A percentile compares a stretch with the other conserved stretches of the same genome.
phyloP scores from a whole-genome alignment of 306 rosid genomes.

The Datisca glomerata region DNA sequence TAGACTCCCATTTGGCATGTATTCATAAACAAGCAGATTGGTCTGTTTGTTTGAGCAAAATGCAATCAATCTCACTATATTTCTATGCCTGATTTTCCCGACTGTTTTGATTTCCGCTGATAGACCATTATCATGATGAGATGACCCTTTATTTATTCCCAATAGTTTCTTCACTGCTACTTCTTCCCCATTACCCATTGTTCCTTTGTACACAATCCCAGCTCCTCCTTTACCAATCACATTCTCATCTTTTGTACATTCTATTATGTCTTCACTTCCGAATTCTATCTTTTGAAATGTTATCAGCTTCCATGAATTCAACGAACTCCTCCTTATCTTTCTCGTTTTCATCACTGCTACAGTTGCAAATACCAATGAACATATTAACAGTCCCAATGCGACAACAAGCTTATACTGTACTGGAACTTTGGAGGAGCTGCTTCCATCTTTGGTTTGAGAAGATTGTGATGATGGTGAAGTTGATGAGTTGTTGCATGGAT shows the following conservation, averaged over 20 bases:
- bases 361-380: slow-evolving; percentile 57
- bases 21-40: slow-evolving; percentile 79
- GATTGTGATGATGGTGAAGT: no score
- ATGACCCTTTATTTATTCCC: slow-evolving; percentile 64
- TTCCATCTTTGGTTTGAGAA: slow-evolving; percentile 13
- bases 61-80: slow-evolving; percentile 70
- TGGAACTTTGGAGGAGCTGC: slow-evolving; percentile 28
- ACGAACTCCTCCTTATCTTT: slow-evolving; percentile 27
- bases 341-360: slow-evolving; percentile 57
- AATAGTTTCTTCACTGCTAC: slow-evolving; percentile 78
- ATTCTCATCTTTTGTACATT: slow-evolving; percentile 66
- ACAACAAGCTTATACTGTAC: slow-evolving; percentile 61
- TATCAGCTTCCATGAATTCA: slow-evolving; percentile 65
- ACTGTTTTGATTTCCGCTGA: slow-evolving; percentile 72
- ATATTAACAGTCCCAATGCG: slow-evolving; percentile 51
- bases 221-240: slow-evolving; percentile 90
- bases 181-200: slow-evolving; percentile 63
- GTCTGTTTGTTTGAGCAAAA: slow-evolving; percentile 69
- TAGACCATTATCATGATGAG: slow-evolving; percentile 77
- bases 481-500: slow-evolving; percentile 46
- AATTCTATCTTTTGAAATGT: slow-evolving; percentile 71
- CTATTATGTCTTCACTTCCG: slow-evolving; percentile 57
- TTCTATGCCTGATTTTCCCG: slow-evolving; percentile 78
- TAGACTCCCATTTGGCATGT: slow-evolving; percentile 78
- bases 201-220: slow-evolving; percentile 76